Evolutionary conservation across 805 yeast species (phyloP), one percentile per base, ranked within the genome.

Genomic region (Lipomyces lipofer): DNA sequence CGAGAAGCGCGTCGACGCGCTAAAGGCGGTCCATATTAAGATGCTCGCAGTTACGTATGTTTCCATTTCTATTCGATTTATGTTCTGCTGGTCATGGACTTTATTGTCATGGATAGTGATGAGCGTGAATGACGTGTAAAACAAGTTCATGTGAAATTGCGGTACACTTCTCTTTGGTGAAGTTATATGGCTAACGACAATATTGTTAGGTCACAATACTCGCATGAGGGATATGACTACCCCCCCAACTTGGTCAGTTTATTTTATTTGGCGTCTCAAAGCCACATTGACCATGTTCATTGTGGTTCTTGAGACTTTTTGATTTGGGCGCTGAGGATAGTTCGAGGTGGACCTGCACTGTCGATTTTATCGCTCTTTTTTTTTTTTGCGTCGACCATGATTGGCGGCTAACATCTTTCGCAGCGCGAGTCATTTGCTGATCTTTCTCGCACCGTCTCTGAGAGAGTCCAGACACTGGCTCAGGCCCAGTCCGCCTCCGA

Each of bases 201-300:
- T 25, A 8, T 17, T 35, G 75, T 13, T 15, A 66, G 69, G 21
- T 66, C 78, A 42, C 78, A 76, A 53, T 88, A 85, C 71, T 91
- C 85, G 65, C 79, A 74, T 62, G 95, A 87, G 71, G 79, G 86
- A 47, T 88, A 88, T 71, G 96, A 88, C 71, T 88, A 88, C 69
- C 96, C 96, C 8, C 80, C 82, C 51, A 84, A 84, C 64, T 74
- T 83, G 61, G 67, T 64, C 54, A 12, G 67, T 48, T 12, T 24
- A 5, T 24, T 9, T 36, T 4, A 10, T 47, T 15, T 25, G 21
- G 49, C 29, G 19, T 13, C 35, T 33, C 22, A 10, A 36, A 9
- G 22, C 13, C 22, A 21, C 2, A 19, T 36, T 33, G 19, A 9
- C 38, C 8, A 17, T 33, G n/a, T 8, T 2, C 38, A 33, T 33